Evolutionary conservation across 805 yeast genomes (phyloP).

Genomic region (Teunomyces barrocoloradensis): DNA sequence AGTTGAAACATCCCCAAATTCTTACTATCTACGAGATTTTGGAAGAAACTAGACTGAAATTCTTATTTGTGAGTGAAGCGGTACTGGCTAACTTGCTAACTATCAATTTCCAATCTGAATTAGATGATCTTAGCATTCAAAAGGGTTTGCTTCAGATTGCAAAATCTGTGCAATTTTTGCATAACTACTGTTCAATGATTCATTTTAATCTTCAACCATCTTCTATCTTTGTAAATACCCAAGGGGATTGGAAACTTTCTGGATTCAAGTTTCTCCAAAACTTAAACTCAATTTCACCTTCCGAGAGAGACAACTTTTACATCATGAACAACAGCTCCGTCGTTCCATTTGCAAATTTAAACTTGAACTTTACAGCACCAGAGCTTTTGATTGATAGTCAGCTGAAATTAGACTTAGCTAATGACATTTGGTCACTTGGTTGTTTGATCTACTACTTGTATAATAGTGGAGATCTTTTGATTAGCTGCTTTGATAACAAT

Average conservation of each 20-base stretch:
- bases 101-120: slow-evolving; percentile 21
- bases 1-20: slow-evolving; percentile 86
- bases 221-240: slow-evolving; percentile 71
- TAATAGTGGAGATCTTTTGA: slow-evolving; percentile 46
- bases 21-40: slow-evolving; percentile 82
- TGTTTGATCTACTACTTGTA: slow-evolving; percentile 71
- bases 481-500: slow-evolving; percentile 43
- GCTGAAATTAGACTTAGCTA: slow-evolving; percentile 51
- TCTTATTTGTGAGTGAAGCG: slow-evolving; percentile 82
- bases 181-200: slow-evolving; percentile 67
- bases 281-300: slow-evolving; percentile 47
- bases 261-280: slow-evolving; percentile 59
- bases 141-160: slow-evolving; percentile 80
- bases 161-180: slow-evolving; percentile 79
- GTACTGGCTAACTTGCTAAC: slow-evolving; percentile 56
- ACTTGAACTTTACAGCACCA: slow-evolving; percentile 79
- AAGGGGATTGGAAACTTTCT: slow-evolving; percentile 90
- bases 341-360: slow-evolving; percentile 73
- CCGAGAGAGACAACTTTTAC: slow-evolving; percentile 54
- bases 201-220: slow-evolving; percentile 79
- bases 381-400: slow-evolving; percentile 65
- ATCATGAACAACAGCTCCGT: slow-evolving; percentile 73
- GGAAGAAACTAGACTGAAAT: slow-evolving; percentile 77
- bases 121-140: slow-evolving; percentile 71
- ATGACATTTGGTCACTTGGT: slow-evolving; percentile 86